Base-by-base conservation (phyloP, 2,329 filamentous ascomycete species). In the Paecilomyces dactylethromorphus region DNA sequence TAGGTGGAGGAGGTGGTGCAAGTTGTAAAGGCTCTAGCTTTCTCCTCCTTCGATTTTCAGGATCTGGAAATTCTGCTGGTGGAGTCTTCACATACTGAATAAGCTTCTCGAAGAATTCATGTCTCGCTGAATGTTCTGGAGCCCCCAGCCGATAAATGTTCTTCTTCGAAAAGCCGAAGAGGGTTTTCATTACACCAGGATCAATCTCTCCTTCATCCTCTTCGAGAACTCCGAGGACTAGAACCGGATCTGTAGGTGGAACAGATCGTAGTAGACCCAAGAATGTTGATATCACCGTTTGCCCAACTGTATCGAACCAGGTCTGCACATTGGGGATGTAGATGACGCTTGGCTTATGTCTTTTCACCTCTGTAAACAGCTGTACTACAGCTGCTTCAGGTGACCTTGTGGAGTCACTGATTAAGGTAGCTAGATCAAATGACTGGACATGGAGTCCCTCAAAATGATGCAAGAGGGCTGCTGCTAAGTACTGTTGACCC, bases 361-460 rank as follows among this genome's bases (percentile, higher is more conserved):
- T 87, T 73, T 93, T 91, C 39, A 96, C 90, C 76, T 97, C 94
- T 0, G 90, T 87, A 69, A 99, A 97, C 7, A 96, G 81, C 64
- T 92, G 88, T 12, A 96, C 91, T 63, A 99, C 86, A 10, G 92
- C 90, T 65, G 94, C 90, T 77, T 97, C 94, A 15, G 89, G 84
- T 1, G 90, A 86, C 65, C 91, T 85, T 62, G 89, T 87, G 3
- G 86, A 85, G 70, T 99, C 94, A 59, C 89, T 91, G 60, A 96
- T 81, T 58, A 99, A 81, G 15, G 89, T 94, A 0, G 92, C 87
- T 59, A 99, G 82, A 73, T 97, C 95, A 72, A 99, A 96, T 57
- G 89, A 92, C 71, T 97, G 92, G 2, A 99, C 90, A 75, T 97
- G 92, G 2, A 97, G 83, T 26, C 92, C 91, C 75, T 99, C 94